phyloP scores from a whole-genome alignment of 225 moss, liverwort and hornwort genomes.

The Physcomitrellopsis africana region DNA sequence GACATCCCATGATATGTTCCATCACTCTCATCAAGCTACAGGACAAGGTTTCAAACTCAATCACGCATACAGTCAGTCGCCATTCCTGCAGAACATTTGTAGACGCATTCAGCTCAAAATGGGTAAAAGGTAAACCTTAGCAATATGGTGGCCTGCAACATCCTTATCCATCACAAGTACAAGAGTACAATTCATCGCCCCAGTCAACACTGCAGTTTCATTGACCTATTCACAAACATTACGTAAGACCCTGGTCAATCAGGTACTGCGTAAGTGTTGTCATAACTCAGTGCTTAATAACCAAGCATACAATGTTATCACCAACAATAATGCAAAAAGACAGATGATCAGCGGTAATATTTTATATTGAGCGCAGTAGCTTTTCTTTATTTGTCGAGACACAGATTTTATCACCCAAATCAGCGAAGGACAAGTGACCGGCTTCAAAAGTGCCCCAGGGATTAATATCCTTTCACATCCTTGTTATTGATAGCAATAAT shows the following conservation, averaged over 20 bases:
- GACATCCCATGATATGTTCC: slow-evolving; percentile 13
- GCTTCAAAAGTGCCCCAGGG: not conserved
- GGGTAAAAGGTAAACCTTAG: slow-evolving; percentile 38
- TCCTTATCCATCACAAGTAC: slow-evolving; percentile 68
- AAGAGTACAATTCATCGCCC: slow-evolving; percentile 55
- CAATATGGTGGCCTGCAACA: slow-evolving; percentile 67
- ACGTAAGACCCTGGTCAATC: slow-evolving; percentile 24
- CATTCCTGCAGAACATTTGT: slow-evolving; percentile 2
- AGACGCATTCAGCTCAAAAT: not conserved
- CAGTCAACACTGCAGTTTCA: slow-evolving; percentile 48
- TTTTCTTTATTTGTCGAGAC: not conserved
- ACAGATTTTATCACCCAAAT: not conserved
- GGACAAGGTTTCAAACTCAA: not conserved
- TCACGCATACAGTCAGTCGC: slow-evolving; percentile 13
- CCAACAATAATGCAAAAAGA: not conserved
- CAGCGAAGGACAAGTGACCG: not conserved
- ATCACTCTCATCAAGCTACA: slow-evolving; percentile 4
- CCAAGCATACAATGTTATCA: not conserved
- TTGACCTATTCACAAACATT: slow-evolving; percentile 42
- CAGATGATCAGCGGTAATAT: not conserved
- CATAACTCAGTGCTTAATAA: not conserved
- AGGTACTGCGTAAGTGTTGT: not conserved
- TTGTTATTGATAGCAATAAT: slow-evolving; percentile 10
- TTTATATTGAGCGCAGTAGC: slow-evolving; percentile 5
- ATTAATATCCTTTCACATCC: not conserved